A percentile compares a stretch with the other conserved stretches of the same genome.
Conservation (phyloP, 2,329 filamentous ascomycete genomes). For the Aspergillus alliaceus region DNA sequence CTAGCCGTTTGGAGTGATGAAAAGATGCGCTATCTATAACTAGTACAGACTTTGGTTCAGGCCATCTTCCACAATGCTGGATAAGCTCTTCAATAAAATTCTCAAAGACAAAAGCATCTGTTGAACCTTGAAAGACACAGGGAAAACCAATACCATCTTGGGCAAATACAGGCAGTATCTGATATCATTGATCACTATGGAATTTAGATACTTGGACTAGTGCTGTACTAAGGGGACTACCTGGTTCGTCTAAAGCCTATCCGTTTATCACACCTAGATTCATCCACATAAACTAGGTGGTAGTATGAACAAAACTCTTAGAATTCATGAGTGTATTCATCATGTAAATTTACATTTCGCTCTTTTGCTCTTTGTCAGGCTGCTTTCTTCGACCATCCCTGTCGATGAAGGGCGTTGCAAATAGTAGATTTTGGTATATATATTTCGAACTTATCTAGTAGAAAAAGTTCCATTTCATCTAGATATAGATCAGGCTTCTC, state of each 20-base stretch:
- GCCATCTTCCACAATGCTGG: no score
- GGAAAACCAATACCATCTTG: no score
- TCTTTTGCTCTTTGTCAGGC: neutral
- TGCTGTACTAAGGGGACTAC: neutral
- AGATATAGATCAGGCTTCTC: neutral
- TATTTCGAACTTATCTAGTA: neutral
- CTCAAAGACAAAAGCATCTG: no score
- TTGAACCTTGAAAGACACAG: no score
- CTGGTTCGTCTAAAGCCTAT: neutral
- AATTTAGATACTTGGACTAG: neutral
- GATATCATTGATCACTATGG: no score
- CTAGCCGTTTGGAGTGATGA: no score
- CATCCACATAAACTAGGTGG: neutral
- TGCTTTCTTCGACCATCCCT: neutral
- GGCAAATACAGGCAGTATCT: no score
- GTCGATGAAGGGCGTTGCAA: neutral
- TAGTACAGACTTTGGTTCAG: no score
- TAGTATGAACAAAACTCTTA: neutral
- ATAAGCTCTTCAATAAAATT: no score
- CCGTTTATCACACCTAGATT: neutral
- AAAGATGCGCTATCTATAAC: no score
- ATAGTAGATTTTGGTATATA: neutral
- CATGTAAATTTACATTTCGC: neutral
- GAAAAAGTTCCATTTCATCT: neutral
- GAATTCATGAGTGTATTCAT: neutral